Conservation (phyloP, 495 filamentous ascomycete species). For the Halenospora varia region DNA sequence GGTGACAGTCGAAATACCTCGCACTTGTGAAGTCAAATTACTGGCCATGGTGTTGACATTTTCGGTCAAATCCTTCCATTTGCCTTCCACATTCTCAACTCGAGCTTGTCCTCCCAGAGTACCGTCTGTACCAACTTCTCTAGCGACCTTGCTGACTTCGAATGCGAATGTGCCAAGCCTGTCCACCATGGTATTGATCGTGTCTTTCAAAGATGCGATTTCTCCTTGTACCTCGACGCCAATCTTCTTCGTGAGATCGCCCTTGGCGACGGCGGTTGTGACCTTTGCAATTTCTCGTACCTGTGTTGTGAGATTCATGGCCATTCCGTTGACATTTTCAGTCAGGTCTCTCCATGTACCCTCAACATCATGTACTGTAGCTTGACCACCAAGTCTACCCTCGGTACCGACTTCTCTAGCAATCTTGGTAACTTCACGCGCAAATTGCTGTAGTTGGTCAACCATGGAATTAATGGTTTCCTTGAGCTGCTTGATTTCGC, state of each 20-base stretch:
- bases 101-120: slow-evolving; percentile 93
- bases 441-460: slow-evolving; percentile 94
- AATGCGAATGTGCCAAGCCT: slow-evolving; percentile 94
- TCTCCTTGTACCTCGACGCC: slow-evolving; percentile 94
- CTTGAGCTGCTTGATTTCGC: slow-evolving; percentile 93
- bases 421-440: slow-evolving; percentile 96
- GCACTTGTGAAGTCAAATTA: slow-evolving; percentile 92
- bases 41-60: slow-evolving; percentile 95
- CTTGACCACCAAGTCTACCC: slow-evolving; percentile 91
- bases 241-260: slow-evolving; percentile 94
- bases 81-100: slow-evolving; percentile 96
- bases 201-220: slow-evolving; percentile 91
- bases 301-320: slow-evolving; percentile 96
- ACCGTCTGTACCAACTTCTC: slow-evolving; percentile 97
- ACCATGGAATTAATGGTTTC: slow-evolving; percentile 99
- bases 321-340: slow-evolving; percentile 98
- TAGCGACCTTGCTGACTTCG: slow-evolving; percentile 97
- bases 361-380: slow-evolving; percentile 94
- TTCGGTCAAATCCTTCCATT: slow-evolving; percentile 98
- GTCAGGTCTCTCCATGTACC: slow-evolving; percentile 97
- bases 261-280: slow-evolving; percentile 91
- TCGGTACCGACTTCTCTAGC: slow-evolving; percentile 97
- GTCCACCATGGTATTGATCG: slow-evolving; percentile 99
- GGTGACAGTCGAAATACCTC: slow-evolving; percentile 94
- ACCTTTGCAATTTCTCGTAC: slow-evolving; percentile 98